Percentiles rank a stretch among this genome's conserved stretches.
Conservation (phyloP, 2,329 filamentous ascomycete genomes). For the Xylaria sp. region DNA sequence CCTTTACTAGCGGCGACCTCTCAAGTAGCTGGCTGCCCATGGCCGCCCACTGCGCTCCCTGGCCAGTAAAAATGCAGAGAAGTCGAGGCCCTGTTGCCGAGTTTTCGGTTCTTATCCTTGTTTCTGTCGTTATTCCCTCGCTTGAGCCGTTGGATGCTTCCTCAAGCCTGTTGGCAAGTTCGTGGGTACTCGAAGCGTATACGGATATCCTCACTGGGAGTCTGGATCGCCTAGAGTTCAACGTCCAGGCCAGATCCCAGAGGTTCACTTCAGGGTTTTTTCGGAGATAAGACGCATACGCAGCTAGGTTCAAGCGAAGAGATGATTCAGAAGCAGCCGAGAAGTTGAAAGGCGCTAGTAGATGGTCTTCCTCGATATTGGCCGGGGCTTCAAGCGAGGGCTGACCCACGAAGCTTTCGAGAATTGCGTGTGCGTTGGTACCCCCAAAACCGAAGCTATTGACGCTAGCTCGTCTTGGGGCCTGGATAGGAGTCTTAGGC, state of each 20-base stretch:
- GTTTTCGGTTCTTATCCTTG: background rate
- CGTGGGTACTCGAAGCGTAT: background rate
- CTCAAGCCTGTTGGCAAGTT: background rate
- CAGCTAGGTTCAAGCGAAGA: background rate
- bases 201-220: background rate
- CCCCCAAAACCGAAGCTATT: conserved; percentile 30
- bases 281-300: background rate
- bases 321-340: background rate
- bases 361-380: background rate
- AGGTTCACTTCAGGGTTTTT: background rate
- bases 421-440: conserved; percentile 17
- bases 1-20: background rate
- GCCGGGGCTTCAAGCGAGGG: background rate
- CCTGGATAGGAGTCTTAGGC: background rate
- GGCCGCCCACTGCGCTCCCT: conserved; percentile 7
- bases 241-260: conserved; percentile 6
- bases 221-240: background rate
- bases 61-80: conserved; percentile 9
- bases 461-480: conserved; percentile 32
- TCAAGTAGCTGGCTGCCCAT: background rate
- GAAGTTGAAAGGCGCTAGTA: conserved; percentile 13
- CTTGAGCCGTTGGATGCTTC: conserved; percentile 17
- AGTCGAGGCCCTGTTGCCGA: background rate
- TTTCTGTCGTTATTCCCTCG: background rate
- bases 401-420: background rate